Evolutionary conservation across 257 asterid species (phyloP), one percentile per base, ranked within the genome.

Genomic region (Buddleja alternifolia): DNA sequence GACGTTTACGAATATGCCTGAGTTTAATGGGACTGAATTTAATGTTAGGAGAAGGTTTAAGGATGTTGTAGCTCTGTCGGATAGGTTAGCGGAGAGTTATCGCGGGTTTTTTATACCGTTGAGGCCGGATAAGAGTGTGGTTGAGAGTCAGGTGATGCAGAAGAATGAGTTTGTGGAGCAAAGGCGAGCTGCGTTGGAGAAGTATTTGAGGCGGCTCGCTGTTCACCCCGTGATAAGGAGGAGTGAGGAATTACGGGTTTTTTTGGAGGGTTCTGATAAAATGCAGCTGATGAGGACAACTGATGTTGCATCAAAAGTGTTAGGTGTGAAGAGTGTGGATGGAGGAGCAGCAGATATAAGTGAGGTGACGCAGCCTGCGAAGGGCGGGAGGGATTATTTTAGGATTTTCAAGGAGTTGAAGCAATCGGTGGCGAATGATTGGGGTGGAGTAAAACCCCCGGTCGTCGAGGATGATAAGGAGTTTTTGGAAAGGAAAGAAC

Each of bases 101-200:
- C 83, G 97, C 19, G 99, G 99, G 41, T 83, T 73, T 75, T 85
- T 91, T 8, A 85, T 94, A 34, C 99, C 99, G 0, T 24, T 94
- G 36, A 76, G 99, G 75, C 99, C 99, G 10, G 99, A 94, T 66
- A 94, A 94, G 83, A 87, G 90, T 71, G 96, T 87, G 52, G 96
- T 94, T 52, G 99, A 94, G 87, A 76, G 96, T 61, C 97, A 91
- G 73, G 95, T 90, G 82, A 90, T 94, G 96, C 97, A 90, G 81
- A 82, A 83, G 70, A 78, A 70, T 54, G 99, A 90, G 29, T 94
- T 94, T 57, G 85, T 94, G 36, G 97, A 90, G 77, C 99, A 89
- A 77, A 82, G 97, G 84, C 85, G 99, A 6, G 76, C 64, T 0
- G 92, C 94, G 14, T 63, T 94, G 83, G 99, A 94, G 89, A 94